A percentile compares a stretch with the other conserved stretches of the same genome.
Conservation (phyloP, 2,329 filamentous ascomycete species). For the Venturiaceae sp. region DNA sequence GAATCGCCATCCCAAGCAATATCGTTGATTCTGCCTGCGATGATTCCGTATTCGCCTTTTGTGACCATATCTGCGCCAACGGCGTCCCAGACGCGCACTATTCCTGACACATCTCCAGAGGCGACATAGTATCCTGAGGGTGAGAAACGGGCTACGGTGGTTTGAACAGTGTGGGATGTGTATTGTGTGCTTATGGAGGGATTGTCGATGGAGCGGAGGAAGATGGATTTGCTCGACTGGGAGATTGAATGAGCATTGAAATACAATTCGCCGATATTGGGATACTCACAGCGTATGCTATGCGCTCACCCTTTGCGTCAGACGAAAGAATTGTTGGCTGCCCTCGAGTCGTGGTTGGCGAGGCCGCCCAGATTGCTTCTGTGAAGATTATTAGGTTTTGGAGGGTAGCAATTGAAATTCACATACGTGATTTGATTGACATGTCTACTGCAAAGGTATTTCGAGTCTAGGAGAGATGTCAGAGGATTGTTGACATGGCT, state of each 20-base stretch:
- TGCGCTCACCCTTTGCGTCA: conserved; percentile 80
- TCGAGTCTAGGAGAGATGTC: neutral
- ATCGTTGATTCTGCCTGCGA: conserved; percentile 90
- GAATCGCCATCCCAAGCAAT: conserved; percentile 97
- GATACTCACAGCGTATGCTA: conserved; percentile 76
- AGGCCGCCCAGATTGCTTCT: conserved; percentile 74
- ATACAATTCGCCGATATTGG: conserved; percentile 1
- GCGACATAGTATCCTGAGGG: conserved; percentile 93
- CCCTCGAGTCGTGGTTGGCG: conserved; percentile 73
- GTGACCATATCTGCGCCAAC: conserved; percentile 81
- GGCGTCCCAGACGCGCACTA: conserved; percentile 84
- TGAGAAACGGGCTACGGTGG: conserved; percentile 87
- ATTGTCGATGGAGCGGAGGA: conserved; percentile 87
- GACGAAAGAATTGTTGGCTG: conserved; percentile 81
- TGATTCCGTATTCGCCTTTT: conserved; percentile 78
- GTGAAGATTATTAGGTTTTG: neutral
- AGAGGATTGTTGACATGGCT: neutral
- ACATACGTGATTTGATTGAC: conserved; percentile 8
- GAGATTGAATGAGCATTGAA: neutral
- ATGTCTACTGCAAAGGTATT: neutral
- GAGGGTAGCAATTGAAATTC: too few species aligned
- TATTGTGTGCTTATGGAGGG: conserved; percentile 82
- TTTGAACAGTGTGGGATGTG: conserved; percentile 77
- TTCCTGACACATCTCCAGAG: conserved; percentile 76
- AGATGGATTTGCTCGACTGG: conserved; percentile 92